A percentile compares a stretch with the other conserved stretches of the same genome.
phyloP scores from a whole-genome alignment of 1,284 basidiomycete species.

The Sanguinoderma infundibulare region DNA sequence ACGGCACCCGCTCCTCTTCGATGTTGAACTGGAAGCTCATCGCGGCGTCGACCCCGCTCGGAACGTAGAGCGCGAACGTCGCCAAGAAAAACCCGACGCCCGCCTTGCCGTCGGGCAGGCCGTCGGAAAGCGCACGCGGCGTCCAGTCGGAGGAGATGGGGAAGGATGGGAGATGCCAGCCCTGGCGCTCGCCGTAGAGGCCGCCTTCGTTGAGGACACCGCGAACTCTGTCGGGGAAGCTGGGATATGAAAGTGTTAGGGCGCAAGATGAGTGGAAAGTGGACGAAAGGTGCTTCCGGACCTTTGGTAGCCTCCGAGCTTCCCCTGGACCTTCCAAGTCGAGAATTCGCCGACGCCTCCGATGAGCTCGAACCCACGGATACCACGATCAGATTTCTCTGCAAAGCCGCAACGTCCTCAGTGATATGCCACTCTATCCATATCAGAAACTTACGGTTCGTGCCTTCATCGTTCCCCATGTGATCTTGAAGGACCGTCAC shows the following conservation, averaged over 20 bases:
- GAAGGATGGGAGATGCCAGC: constrained; percentile 84
- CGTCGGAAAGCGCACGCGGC: constrained; percentile 53
- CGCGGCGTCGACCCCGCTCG: constrained; percentile 59
- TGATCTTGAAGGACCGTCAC: constrained; percentile 82
- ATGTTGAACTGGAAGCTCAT: constrained; percentile 71
- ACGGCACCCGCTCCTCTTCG: constrained; percentile 56
- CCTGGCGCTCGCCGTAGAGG: constrained; percentile 74
- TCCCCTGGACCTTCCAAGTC: constrained; percentile 83
- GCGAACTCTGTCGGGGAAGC: constrained; percentile 71
- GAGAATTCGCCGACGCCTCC: constrained; percentile 62
- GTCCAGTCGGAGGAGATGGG: constrained; percentile 66
- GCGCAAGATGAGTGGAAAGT: too few species aligned
- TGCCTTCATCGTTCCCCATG: constrained; percentile 73
- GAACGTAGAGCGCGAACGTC: constrained; percentile 65
- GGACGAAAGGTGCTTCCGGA: too few species aligned
- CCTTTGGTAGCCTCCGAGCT: constrained; percentile 75
- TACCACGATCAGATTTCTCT: constrained; percentile 75
- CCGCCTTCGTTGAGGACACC: constrained; percentile 82
- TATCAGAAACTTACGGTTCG: too few species aligned
- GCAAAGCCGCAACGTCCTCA: too few species aligned
- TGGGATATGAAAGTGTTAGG: constrained; percentile 25
- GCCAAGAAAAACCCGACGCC: constrained; percentile 84
- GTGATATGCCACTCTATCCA: too few species aligned
- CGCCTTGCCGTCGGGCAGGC: constrained; percentile 57
- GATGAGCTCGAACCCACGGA: constrained; percentile 72